Evolutionary conservation across 2,329 filamentous ascomycete genomes (phyloP).

Genomic region (Diaporthe vexans): DNA sequence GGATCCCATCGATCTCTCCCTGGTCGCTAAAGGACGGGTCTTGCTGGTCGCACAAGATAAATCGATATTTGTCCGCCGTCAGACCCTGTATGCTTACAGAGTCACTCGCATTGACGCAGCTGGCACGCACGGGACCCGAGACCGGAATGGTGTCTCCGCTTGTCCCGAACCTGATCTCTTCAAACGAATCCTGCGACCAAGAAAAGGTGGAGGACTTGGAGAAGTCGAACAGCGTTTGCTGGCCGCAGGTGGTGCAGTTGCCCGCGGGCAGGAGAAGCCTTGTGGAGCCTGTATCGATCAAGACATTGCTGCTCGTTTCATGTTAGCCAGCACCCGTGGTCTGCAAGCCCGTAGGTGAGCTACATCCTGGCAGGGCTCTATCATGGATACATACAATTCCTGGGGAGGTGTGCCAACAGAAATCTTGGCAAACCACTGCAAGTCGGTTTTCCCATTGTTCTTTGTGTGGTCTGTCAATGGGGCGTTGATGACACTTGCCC

Average conservation of each 20-base stretch:
- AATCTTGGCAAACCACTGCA: constrained; percentile 39
- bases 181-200: neutral
- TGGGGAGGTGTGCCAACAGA: constrained; percentile 38
- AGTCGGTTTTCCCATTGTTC: constrained; percentile 35
- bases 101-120: constrained; percentile 32
- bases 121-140: neutral
- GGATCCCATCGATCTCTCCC: constrained; percentile 38
- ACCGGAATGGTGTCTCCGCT: constrained; percentile 38
- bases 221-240: constrained; percentile 36
- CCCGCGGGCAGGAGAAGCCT: constrained; percentile 28
- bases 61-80: constrained; percentile 14
- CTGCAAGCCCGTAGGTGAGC: neutral
- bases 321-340: neutral
- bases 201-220: constrained; percentile 34
- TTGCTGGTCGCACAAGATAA: constrained; percentile 38
- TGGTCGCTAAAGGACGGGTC: constrained; percentile 21
- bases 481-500: neutral
- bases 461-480: constrained; percentile 38
- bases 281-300: constrained; percentile 39
- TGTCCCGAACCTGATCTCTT: constrained; percentile 23
- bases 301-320: constrained; percentile 23
- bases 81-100: constrained; percentile 31
- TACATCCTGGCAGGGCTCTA: no score
- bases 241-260: constrained; percentile 39
- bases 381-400: constrained; percentile 19